These are phyloP conservation scores for Trypanosoma boissoni DNA, from an alignment of 208 protist genomes.

Conservation along the genomic window DNA sequence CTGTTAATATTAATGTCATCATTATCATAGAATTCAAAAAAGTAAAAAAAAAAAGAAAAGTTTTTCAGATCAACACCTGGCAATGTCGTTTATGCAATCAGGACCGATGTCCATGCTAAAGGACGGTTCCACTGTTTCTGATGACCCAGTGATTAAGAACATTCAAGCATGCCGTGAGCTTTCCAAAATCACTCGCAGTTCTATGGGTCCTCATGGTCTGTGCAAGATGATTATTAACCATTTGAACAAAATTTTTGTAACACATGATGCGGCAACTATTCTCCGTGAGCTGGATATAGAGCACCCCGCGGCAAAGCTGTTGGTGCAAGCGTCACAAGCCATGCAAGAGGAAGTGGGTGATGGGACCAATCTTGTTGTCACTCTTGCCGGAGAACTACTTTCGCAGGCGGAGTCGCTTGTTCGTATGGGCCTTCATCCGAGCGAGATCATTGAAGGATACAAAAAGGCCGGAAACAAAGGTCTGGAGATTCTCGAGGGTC, in stretches of 20 bases:
- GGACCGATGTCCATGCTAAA: slow-evolving; percentile 90
- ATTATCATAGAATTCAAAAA: background rate
- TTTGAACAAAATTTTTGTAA: slow-evolving; percentile 99
- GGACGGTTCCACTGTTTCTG: slow-evolving; percentile 86
- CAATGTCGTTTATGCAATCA: slow-evolving; percentile 92
- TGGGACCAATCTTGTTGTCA: slow-evolving; percentile 99
- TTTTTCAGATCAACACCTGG: slow-evolving; percentile 20
- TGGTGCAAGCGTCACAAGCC: slow-evolving; percentile 98
- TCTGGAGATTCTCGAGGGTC: slow-evolving; percentile 87
- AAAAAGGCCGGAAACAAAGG: slow-evolving; percentile 92
- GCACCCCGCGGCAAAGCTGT: slow-evolving; percentile 98
- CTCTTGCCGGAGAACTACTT: slow-evolving; percentile 98
- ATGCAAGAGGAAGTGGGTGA: slow-evolving; percentile 99
- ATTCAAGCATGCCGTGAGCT: slow-evolving; percentile 98
- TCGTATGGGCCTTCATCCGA: slow-evolving; percentile 96
- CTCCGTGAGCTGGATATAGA: slow-evolving; percentile 99
- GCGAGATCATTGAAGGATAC: slow-evolving; percentile 99
- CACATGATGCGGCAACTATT: slow-evolving; percentile 99
- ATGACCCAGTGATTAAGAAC: slow-evolving; percentile 98
- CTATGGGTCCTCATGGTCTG: slow-evolving; percentile 98
- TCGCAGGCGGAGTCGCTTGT: slow-evolving; percentile 96
- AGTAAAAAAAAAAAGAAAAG: background rate
- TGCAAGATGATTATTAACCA: slow-evolving; percentile 99
- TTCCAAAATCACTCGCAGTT: slow-evolving; percentile 96
- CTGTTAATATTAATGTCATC: slow-evolving; percentile 18